Base-by-base conservation (phyloP, 345 rosid species). In the Raphanus raphanistrum region DNA sequence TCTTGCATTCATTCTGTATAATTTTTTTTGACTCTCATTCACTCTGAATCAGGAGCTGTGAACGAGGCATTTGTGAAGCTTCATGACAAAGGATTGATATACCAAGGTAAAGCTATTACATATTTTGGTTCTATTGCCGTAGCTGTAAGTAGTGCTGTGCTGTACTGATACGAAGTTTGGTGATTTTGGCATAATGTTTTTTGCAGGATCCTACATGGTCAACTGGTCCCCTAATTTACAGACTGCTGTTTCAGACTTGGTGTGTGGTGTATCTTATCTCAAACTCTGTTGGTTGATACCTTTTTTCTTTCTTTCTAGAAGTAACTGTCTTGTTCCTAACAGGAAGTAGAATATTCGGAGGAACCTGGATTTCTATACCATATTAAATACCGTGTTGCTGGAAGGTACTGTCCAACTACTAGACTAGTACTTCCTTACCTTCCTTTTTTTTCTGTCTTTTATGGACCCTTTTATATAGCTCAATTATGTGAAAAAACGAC, bases 321-420 rank as follows among this genome's bases (percentile, higher is more conserved):
- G 67, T 70, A 58, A 66, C 27, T 76, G 68, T 71, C 64, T 64
- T 70, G 71, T 70, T 80, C 12, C 75, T 71, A 75, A 4, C 77
- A 94, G 98, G 98, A 94, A 89, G 98, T 94, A 72, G 98, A 94
- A 81, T 94, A 94, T 85, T 89, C 97, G 43, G 98, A 94, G 88
- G 98, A 94, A 79, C 88, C 91, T 73, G 97, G 97, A 63, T 75
- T 82, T 72, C 85, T 94, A 26, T 94, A 92, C 82, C 80, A 92
- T 82, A 94, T 94, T 75, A 94, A 92, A 79, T 94, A 94, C 78
- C 98, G 98, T 26, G 91, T 94, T 55, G 98, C 98, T 80, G 97
- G 97, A 81, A 90, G 92, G 97, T 91, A 87, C 13, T 74, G 54
- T 74, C 71, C 35, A 60, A 60, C 77, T 66, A 58, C 43, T 31